Evolutionary conservation across 106 monocot species (phyloP), one percentile per base, ranked within the genome.

Genomic region (Apostasia ramifera): DNA sequence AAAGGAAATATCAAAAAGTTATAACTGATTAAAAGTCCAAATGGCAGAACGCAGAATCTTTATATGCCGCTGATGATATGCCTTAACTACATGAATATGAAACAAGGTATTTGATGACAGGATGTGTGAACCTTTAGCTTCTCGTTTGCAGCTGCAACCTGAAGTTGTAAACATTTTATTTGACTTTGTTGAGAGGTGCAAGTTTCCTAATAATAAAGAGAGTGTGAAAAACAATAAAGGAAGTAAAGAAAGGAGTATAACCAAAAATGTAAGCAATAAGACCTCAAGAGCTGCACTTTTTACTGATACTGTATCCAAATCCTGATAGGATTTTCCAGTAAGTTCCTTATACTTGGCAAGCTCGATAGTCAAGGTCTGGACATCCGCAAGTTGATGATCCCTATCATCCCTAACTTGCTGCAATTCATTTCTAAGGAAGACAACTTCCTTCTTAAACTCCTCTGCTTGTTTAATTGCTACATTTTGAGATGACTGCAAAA

Each of bases 351-450:
- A 74, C 10, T 70, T 69, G 15, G 68, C 59, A 54, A 79, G 69
- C 47, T 79, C 73, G 64, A 57, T 62, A 52, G 9, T 73, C 76
- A 88, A 83, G 57, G 61, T 74, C 41, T 90, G 79, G 6, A 89
- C 70, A 40, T 83, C 65, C 38, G 72, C 55, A 12, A 85, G 61
- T 52, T 83, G 76, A 6, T 74, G 53, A 70, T 98, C 89, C 77
- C 90, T 83, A 55, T 92, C 97, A 51, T 79, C 85, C 73, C 81
- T 90, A 40, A 87, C 79, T 75, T 81, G 81, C n/a, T 85, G 78
- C 75, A 92, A 42, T 66, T 98, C 92, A 66, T 47, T 50, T 71
- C 85, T 84, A 58, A 98, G 78, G 42, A 59, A 78, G 44, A 63
- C 76, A 7, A 88, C 53, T 71, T 76, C 88, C 44, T 72, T 84